Evolutionary conservation across 805 yeast genomes (phyloP), one percentile per base, ranked within the genome.

Genomic region (Teunomyces atbi): DNA sequence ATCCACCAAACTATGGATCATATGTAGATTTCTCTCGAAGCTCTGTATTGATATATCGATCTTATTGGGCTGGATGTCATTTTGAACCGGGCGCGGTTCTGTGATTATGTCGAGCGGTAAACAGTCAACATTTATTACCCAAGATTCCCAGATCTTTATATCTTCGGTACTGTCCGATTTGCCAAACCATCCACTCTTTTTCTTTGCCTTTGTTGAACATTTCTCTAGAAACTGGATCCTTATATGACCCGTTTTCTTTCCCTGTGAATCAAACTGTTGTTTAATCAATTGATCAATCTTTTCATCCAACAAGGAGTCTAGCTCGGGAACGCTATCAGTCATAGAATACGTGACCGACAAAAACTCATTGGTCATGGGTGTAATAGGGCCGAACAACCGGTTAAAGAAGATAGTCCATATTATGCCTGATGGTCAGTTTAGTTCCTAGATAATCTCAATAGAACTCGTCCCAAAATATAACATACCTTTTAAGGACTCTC

Each of bases 401-500:
- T 82, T 79, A 61, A 86, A 86, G 59, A 86, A 78, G 15, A 86
- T 79, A 2, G 87, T 69, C 70, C 87, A 82, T 45, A 87, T 60
- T 21, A 84, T 64, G 1, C 86, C 88, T 72, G 18, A 47, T 6
- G 4, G 46, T 48, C 42, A 41, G 49, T 42, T 32, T 6, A 29
- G 30, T 18, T 26, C 15, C 5, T 10, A 5, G n/a, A 29, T 28
- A 32, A 19, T 15, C 23, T 8, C 1, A 41, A 11, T 35, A n/a
- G 16, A 27, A 30, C 6, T 30, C 3, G 29, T 13, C 27, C 15
- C 19, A 28, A 26, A 16, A 3, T 11, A 3, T 20, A 5, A 65
- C 79, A 33, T 61, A 68, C 84, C 83, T 56, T 71, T 75, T 12
- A 81, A 61, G 6, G 80, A 77, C 47, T 82, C 88, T 42, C 78